Evolutionary conservation across 2,329 filamentous ascomycete genomes (phyloP).

Genomic region (Fusarium nelsonii): DNA sequence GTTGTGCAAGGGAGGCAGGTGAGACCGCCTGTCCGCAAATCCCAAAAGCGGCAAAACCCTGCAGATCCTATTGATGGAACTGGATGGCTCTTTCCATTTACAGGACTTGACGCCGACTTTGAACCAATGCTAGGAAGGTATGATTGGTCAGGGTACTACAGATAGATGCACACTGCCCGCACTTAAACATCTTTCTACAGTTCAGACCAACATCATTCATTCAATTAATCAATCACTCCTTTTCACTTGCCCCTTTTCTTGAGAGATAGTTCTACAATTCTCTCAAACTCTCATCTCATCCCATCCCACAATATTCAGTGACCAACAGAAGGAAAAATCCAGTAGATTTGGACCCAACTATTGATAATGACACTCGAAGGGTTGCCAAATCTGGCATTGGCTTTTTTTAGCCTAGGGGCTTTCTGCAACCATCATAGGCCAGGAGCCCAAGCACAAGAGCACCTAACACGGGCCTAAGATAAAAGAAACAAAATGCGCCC

Average conservation of each 20-base stretch:
- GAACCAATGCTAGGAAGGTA: neutral
- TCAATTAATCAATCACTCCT: neutral
- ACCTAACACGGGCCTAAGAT: constrained; percentile 11
- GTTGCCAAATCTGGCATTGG: constrained; percentile 25
- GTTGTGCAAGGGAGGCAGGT: constrained; percentile 39
- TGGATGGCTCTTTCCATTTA: constrained; percentile 38
- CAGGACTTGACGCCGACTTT: constrained; percentile 24
- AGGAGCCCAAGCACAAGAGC: neutral
- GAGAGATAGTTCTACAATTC: neutral
- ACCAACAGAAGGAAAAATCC: neutral
- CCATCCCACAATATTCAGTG: neutral
- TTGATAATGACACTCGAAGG: constrained; percentile 13
- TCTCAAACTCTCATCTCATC: neutral
- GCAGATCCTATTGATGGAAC: constrained; percentile 37
- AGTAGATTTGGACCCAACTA: constrained; percentile 13
- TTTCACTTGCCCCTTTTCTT: constrained; percentile 1
- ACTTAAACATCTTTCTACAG: neutral
- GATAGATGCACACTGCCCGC: neutral
- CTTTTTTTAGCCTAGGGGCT: constrained; percentile 37
- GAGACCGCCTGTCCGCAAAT: constrained; percentile 9
- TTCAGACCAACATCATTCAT: neutral
- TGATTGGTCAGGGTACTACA: constrained; percentile 23
- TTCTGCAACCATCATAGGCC: neutral
- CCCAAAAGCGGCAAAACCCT: constrained; percentile 39
- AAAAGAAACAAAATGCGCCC: constrained; percentile 15